These are phyloP conservation scores for Cynara cardunculus DNA, from an alignment of 129 eudicot species.

Conservation along the genomic window DNA sequence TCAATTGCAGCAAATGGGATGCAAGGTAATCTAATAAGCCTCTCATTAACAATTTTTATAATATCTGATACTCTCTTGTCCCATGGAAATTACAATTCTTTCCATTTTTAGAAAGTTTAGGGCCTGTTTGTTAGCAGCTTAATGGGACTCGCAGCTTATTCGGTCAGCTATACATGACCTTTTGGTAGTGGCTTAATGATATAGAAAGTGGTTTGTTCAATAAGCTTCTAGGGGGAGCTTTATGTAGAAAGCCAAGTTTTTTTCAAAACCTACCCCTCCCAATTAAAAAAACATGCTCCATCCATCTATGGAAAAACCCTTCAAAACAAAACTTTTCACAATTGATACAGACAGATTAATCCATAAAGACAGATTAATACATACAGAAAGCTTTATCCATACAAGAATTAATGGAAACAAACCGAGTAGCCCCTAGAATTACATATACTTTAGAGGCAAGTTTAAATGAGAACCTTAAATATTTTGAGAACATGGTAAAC, in stretches of 20 bases:
- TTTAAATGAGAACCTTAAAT: neutral
- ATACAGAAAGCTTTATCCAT: neutral
- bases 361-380: neutral
- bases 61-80: neutral
- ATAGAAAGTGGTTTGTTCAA: neutral
- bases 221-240: neutral
- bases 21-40: constrained; percentile 43
- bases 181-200: neutral
- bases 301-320: neutral
- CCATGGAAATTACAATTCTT: neutral
- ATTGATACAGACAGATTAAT: neutral
- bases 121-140: neutral
- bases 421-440: neutral
- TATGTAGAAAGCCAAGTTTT: neutral
- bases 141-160: neutral
- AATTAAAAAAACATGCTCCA: neutral
- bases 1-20: constrained; percentile 52
- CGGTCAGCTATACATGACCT: neutral
- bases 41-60: neutral
- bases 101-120: neutral
- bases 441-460: neutral
- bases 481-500: neutral
- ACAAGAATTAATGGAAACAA: neutral
- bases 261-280: neutral
- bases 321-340: neutral